These are phyloP conservation scores for Spathaspora girioi DNA, from an alignment of 805 yeast species.

Conservation along the genomic window DNA sequence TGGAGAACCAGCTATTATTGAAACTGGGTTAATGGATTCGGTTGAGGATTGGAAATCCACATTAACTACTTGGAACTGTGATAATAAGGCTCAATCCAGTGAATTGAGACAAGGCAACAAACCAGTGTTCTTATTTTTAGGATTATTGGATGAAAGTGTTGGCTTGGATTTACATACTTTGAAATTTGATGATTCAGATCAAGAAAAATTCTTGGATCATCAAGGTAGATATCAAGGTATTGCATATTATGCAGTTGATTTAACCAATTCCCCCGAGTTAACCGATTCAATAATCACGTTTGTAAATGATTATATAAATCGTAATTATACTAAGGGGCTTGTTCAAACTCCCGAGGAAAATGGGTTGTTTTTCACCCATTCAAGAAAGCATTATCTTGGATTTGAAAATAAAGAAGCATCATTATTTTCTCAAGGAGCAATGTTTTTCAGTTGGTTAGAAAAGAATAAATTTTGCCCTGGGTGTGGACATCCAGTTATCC, in stretches of 20 bases:
- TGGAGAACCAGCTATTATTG: not conserved
- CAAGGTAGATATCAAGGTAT: constrained; percentile 53
- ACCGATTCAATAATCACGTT: constrained; percentile 28
- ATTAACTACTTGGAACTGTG: constrained; percentile 23
- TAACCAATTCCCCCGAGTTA: constrained; percentile 43
- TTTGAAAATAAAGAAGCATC: constrained; percentile 50
- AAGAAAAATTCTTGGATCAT: constrained; percentile 36
- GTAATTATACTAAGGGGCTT: not conserved
- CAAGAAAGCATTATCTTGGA: constrained; percentile 34
- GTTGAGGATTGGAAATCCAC: constrained; percentile 11
- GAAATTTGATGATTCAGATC: constrained; percentile 21
- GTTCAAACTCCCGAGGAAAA: constrained; percentile 10
- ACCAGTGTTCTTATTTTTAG: constrained; percentile 42
- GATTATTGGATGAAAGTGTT: constrained; percentile 44
- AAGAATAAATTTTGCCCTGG: constrained; percentile 80
- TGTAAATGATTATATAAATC: constrained; percentile 13
- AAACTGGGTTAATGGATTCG: constrained; percentile 4
- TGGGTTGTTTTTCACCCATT: constrained; percentile 25
- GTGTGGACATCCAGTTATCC: constrained; percentile 66
- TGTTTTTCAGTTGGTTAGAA: constrained; percentile 80
- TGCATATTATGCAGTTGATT: constrained; percentile 64
- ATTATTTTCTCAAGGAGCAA: constrained; percentile 74
- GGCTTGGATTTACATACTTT: constrained; percentile 31
- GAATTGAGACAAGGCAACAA: constrained; percentile 36
- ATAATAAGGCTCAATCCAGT: constrained; percentile 31